Evolutionary conservation across 768 basidiomycete species (phyloP).

Genomic region (Gloeostereum incarnatum): DNA sequence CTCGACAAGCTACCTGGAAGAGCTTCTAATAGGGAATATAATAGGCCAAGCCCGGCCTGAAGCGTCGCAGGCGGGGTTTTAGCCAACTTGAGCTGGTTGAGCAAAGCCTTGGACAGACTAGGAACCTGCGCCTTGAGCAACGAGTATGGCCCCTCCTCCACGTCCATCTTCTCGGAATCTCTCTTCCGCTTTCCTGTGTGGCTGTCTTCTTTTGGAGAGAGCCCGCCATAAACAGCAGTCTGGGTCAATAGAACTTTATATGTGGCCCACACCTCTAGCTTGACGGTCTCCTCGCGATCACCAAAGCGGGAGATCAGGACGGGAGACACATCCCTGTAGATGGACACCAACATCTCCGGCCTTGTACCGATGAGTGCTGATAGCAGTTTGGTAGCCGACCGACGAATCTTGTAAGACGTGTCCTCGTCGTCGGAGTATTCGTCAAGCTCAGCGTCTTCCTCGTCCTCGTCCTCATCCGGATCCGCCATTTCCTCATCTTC

Average conservation of each 20-base stretch:
- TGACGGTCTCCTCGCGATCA: slow-evolving; percentile 93
- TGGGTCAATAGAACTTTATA: slow-evolving; percentile 78
- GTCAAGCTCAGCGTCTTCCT: slow-evolving; percentile 72
- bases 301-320: slow-evolving; percentile 85
- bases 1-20: slow-evolving; percentile 75
- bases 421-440: slow-evolving; percentile 98
- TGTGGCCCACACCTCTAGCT: slow-evolving; percentile 86
- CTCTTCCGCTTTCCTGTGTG: slow-evolving; percentile 66
- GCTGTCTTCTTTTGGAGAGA: slow-evolving; percentile 39
- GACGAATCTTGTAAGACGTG: slow-evolving; percentile 94
- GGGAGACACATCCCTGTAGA: slow-evolving; percentile 83
- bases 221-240: slow-evolving; percentile 70
- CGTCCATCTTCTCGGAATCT: slow-evolving; percentile 65
- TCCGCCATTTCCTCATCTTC: slow-evolving; percentile 53
- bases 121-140: slow-evolving; percentile 74
- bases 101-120: slow-evolving; percentile 65
- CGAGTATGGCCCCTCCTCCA: slow-evolving; percentile 63
- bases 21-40: slow-evolving; percentile 68
- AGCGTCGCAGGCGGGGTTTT: slow-evolving; percentile 72
- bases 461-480: slow-evolving; percentile 66
- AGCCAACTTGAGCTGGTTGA: slow-evolving; percentile 76
- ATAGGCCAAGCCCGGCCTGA: slow-evolving; percentile 78
- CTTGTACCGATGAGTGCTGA: slow-evolving; percentile 81
- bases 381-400: slow-evolving; percentile 87
- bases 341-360: slow-evolving; percentile 69